Percentiles rank a stretch among this genome's conserved stretches.
These are phyloP conservation scores for Aspergillus novoparasiticus DNA, from an alignment of 2,329 filamentous ascomycete genomes.

Conservation along the genomic window DNA sequence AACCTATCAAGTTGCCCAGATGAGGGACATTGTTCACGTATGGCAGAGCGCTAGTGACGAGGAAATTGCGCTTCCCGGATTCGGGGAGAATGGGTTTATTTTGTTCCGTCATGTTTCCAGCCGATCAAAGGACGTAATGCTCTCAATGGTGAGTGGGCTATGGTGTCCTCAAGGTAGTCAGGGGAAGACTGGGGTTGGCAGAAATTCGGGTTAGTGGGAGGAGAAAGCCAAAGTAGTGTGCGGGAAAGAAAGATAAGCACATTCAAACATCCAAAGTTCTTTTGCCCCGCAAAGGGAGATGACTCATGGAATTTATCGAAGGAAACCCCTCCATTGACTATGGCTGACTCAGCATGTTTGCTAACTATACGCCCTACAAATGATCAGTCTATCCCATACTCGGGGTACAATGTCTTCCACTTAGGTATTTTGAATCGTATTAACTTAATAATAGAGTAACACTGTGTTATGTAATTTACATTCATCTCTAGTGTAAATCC, in stretches of 20 bases:
- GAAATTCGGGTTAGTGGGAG: not conserved
- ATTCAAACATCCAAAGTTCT: not conserved
- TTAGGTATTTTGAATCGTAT: not conserved
- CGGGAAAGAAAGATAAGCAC: not conserved
- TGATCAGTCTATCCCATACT: not conserved
- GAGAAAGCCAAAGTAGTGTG: not conserved
- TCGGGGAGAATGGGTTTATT: constrained; percentile 57
- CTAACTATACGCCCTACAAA: not conserved
- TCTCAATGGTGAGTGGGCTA: not conserved
- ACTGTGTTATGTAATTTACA: not conserved
- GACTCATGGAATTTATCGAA: not conserved
- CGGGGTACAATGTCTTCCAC: not conserved
- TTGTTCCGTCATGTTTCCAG: constrained; percentile 34
- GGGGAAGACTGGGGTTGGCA: not conserved
- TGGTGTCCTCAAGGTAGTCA: constrained; percentile 3
- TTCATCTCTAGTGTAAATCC: too few species aligned
- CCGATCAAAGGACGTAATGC: constrained; percentile 23
- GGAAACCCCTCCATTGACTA: not conserved
- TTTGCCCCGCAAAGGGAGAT: constrained; percentile 3
- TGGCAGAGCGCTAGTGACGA: constrained; percentile 88
- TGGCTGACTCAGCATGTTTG: not conserved
- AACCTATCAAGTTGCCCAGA: constrained; percentile 85
- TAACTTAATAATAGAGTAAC: not conserved
- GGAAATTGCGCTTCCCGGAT: constrained; percentile 78
- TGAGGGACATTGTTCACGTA: constrained; percentile 83